Conservation (phyloP, 805 yeast genomes). For the Torulaspora maleeae region DNA sequence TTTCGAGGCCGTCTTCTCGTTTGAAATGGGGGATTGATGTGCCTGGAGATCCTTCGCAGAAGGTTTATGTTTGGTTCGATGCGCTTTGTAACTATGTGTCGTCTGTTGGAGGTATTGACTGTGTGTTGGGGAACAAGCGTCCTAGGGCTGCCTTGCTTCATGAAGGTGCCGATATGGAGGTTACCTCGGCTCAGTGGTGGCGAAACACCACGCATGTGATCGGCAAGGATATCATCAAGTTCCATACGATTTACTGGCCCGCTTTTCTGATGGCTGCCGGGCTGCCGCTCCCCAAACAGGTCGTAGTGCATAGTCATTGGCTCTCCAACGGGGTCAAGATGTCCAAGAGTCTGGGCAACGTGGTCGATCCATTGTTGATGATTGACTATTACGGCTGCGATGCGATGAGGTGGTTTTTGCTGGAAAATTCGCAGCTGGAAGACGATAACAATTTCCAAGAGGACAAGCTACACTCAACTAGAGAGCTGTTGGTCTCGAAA, state of each 20-base stretch:
- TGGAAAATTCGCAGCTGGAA: slow-evolving; percentile 69
- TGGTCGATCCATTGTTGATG: slow-evolving; percentile 80
- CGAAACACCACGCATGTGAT: slow-evolving; percentile 63
- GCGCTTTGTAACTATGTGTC: slow-evolving; percentile 85
- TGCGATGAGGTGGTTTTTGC: slow-evolving; percentile 66
- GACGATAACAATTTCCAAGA: slow-evolving; percentile 78
- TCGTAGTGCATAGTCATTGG: slow-evolving; percentile 95
- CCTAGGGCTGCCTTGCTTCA: slow-evolving; percentile 15
- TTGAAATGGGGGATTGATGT: slow-evolving; percentile 88
- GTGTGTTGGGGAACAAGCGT: slow-evolving; percentile 18
- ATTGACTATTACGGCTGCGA: slow-evolving; percentile 64
- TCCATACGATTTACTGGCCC: slow-evolving; percentile 95
- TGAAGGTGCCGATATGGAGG: not conserved
- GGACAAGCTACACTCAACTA: slow-evolving; percentile 44
- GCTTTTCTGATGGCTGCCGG: slow-evolving; percentile 81
- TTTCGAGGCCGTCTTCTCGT: slow-evolving; percentile 77
- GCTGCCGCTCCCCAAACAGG: slow-evolving; percentile 60
- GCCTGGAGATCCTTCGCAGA: slow-evolving; percentile 73
- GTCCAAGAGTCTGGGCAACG: slow-evolving; percentile 92
- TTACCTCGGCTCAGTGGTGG: slow-evolving; percentile 23
- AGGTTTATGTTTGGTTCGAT: slow-evolving; percentile 94
- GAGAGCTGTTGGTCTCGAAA: slow-evolving; percentile 72
- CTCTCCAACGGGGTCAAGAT: slow-evolving; percentile 81
- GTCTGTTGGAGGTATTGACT: slow-evolving; percentile 54
- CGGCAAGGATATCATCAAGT: slow-evolving; percentile 86